Evolutionary conservation across 345 rosid species (phyloP).

Genomic region (Linum trigynum): DNA sequence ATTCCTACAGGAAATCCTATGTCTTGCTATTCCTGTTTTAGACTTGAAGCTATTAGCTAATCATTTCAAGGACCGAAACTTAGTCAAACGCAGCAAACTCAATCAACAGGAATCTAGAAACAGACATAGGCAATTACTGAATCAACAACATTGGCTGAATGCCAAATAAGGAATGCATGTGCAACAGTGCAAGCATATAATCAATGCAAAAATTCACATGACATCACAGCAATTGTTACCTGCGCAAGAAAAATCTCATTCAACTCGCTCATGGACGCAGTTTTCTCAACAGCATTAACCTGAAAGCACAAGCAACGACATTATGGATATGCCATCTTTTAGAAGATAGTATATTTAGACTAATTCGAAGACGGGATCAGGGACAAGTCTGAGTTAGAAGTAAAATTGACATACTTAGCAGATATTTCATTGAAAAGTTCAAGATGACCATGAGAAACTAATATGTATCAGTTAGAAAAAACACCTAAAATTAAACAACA

Average conservation of each 20-base stretch:
- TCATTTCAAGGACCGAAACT: neutral
- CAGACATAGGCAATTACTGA: neutral
- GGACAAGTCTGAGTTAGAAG: neutral
- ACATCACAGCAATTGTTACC: slow-evolving; percentile 32
- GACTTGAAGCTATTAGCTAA: neutral
- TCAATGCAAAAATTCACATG: slow-evolving; percentile 3
- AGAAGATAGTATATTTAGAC: neutral
- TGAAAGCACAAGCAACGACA: slow-evolving; percentile 22
- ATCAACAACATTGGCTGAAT: neutral
- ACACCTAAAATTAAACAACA: neutral
- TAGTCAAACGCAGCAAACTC: neutral
- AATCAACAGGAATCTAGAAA: neutral
- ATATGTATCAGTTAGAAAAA: neutral
- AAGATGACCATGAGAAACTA: neutral
- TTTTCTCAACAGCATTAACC: slow-evolving; percentile 84
- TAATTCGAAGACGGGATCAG: slow-evolving; percentile 14
- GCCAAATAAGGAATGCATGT: neutral
- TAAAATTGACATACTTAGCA: neutral
- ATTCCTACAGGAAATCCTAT: neutral
- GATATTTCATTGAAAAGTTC: neutral
- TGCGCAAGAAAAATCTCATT: slow-evolving; percentile 85
- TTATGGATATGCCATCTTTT: neutral
- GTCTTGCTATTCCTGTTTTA: neutral
- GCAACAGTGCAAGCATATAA: slow-evolving; percentile 1
- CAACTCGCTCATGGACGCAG: slow-evolving; percentile 96